Evolutionary conservation across 768 basidiomycete species (phyloP).

Genomic region (Thelephora ganbajun): DNA sequence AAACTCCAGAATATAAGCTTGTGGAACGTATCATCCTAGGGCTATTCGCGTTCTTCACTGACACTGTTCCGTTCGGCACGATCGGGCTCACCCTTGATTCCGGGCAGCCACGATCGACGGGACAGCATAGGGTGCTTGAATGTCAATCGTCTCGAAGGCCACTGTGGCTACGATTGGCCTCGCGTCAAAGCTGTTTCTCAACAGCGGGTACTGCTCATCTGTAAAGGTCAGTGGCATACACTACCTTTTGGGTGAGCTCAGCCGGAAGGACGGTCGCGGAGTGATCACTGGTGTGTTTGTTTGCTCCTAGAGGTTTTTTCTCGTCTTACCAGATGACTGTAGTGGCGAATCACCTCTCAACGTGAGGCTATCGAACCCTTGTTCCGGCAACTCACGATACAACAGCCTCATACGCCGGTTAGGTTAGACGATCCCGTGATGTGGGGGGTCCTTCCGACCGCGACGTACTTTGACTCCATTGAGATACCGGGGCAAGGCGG

Average conservation of each 20-base stretch:
- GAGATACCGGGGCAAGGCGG: no score
- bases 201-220: constrained; percentile 45
- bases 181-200: constrained; percentile 65
- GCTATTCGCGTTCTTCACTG: no score
- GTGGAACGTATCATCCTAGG: no score
- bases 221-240: constrained; percentile 61
- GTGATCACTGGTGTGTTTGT: constrained; percentile 55
- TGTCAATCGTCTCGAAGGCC: constrained; percentile 39
- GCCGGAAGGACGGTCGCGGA: constrained; percentile 40
- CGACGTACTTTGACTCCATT: constrained; percentile 42
- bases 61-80: no score
- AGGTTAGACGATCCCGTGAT: constrained; percentile 73
- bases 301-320: constrained; percentile 3
- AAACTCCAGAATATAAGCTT: no score
- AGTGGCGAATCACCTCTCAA: constrained; percentile 94
- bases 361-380: constrained; percentile 32
- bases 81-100: no score
- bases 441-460: constrained; percentile 76
- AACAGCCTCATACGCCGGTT: constrained; percentile 1
- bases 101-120: no score
- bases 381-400: not conserved
- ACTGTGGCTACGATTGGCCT: constrained; percentile 60
- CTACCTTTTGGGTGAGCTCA: constrained; percentile 47
- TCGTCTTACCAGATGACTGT: constrained; percentile 1
- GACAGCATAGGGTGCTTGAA: no score